A percentile compares a stretch with the other conserved stretches of the same genome.
These are phyloP conservation scores for Metschnikowia chrysomelidarum DNA, from an alignment of 805 yeast species.

Conservation along the genomic window DNA sequence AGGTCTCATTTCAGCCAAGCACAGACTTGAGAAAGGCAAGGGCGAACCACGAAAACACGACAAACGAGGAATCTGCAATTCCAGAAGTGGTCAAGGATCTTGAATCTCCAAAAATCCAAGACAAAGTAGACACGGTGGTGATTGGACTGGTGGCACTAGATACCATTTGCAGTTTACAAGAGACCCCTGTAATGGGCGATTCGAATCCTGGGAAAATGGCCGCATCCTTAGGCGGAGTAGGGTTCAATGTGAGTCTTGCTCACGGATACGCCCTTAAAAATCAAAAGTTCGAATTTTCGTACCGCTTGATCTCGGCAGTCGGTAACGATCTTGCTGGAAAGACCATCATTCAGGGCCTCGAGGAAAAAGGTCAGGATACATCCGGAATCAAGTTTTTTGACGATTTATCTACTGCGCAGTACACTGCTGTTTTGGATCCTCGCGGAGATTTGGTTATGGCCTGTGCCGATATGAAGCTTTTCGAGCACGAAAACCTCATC, in stretches of 20 bases:
- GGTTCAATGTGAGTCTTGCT: constrained; percentile 73
- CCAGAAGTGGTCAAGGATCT: not conserved
- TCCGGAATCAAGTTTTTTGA: constrained; percentile 39
- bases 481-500: constrained; percentile 46
- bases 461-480: constrained; percentile 79
- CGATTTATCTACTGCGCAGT: constrained; percentile 57
- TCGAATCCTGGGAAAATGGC: constrained; percentile 68
- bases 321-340: constrained; percentile 59
- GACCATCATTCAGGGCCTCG: constrained; percentile 32
- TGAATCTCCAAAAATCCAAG: not conserved
- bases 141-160: constrained; percentile 81
- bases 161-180: constrained; percentile 51
- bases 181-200: constrained; percentile 41
- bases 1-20: constrained; percentile 10
- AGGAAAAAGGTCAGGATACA: constrained; percentile 25
- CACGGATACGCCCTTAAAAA: constrained; percentile 32
- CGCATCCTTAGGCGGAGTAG: constrained; percentile 80
- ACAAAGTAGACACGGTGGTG: constrained; percentile 38
- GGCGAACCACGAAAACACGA: not conserved
- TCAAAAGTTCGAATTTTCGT: constrained; percentile 9
- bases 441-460: constrained; percentile 70
- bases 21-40: constrained; percentile 6
- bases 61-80: not conserved
- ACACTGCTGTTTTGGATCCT: constrained; percentile 62
- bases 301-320: constrained; percentile 55